Conservation (phyloP, 306 rosid genomes). For the Hippophae tibetana region DNA sequence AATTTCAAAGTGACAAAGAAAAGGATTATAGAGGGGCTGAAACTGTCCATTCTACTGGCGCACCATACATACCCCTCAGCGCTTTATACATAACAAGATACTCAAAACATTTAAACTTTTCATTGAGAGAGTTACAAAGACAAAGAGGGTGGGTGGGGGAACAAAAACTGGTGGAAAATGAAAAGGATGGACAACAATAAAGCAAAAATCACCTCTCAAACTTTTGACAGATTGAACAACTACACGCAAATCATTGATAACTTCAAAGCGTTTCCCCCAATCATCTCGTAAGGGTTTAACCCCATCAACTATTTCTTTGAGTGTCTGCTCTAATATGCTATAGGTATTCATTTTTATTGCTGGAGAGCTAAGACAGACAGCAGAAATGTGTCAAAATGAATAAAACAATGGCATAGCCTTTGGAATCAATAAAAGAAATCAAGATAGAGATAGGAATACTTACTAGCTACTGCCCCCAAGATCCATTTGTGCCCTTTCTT, state of each 20-base stretch:
- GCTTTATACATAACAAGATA: not conserved
- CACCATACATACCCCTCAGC: too few relatives aligned
- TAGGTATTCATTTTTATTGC: conserved; percentile 32
- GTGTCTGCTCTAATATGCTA: conserved; percentile 32
- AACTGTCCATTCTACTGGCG: too few relatives aligned
- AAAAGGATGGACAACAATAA: conserved; percentile 9
- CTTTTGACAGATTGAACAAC: conserved; percentile 41
- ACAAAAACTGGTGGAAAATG: not conserved
- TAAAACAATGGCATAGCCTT: conserved; percentile 7
- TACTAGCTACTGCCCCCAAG: not conserved
- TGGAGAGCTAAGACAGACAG: conserved; percentile 6
- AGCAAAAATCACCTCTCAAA: conserved; percentile 43
- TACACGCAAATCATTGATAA: conserved; percentile 37
- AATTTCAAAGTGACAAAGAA: too few relatives aligned
- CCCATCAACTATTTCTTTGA: conserved; percentile 40
- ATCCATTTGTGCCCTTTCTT: not conserved
- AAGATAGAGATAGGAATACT: conserved; percentile 17
- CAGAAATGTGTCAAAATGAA: conserved; percentile 11
- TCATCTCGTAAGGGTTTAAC: conserved; percentile 45
- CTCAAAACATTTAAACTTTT: not conserved
- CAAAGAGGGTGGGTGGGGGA: too few relatives aligned
- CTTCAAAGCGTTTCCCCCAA: conserved; percentile 36
- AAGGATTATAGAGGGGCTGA: too few relatives aligned
- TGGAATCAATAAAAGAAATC: conserved; percentile 14
- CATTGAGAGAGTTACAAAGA: too few relatives aligned